A percentile compares a stretch with the other conserved stretches of the same genome.
Evolutionary conservation across 139 green algal species (phyloP).

Genomic region (Coelastrella sp.): DNA sequence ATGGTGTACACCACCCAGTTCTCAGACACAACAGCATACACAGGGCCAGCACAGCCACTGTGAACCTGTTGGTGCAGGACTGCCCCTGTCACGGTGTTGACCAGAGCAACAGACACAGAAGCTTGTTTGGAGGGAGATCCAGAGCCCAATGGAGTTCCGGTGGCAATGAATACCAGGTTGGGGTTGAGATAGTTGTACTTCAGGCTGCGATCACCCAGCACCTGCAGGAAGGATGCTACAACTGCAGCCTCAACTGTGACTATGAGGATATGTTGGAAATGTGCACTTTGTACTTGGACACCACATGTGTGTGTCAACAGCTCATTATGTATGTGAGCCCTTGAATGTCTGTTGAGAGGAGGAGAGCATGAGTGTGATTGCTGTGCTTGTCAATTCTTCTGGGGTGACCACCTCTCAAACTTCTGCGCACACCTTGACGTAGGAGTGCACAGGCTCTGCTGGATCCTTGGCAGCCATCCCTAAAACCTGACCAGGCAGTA

Average conservation of each 20-base stretch:
- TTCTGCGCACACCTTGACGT: slow-evolving; percentile 68
- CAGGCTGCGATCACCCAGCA: slow-evolving; percentile 86
- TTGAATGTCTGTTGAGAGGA: no score
- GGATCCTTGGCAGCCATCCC: slow-evolving; percentile 52
- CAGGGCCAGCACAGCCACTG: slow-evolving; percentile 73
- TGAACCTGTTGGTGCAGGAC: slow-evolving; percentile 84
- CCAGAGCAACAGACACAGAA: slow-evolving; percentile 61
- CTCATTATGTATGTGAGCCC: no score
- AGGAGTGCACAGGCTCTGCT: slow-evolving; percentile 75
- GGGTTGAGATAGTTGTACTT: slow-evolving; percentile 95
- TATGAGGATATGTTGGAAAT: not conserved
- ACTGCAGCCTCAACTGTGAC: not conserved
- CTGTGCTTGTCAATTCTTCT: no score
- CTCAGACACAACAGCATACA: slow-evolving; percentile 81
- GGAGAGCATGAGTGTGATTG: no score
- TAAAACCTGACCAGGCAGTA: slow-evolving; percentile 62
- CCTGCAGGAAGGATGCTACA: slow-evolving; percentile 46
- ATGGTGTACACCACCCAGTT: slow-evolving; percentile 91
- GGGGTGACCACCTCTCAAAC: not conserved
- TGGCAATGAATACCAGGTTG: slow-evolving; percentile 91
- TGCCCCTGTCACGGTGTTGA: slow-evolving; percentile 90
- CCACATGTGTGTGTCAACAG: no score
- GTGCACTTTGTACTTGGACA: no score
- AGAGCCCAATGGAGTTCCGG: slow-evolving; percentile 39
- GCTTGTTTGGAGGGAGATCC: not conserved